These are phyloP conservation scores for Lichtheimia hyalospora DNA, from an alignment of 371 early-diverging fungal species.

Conservation along the genomic window DNA sequence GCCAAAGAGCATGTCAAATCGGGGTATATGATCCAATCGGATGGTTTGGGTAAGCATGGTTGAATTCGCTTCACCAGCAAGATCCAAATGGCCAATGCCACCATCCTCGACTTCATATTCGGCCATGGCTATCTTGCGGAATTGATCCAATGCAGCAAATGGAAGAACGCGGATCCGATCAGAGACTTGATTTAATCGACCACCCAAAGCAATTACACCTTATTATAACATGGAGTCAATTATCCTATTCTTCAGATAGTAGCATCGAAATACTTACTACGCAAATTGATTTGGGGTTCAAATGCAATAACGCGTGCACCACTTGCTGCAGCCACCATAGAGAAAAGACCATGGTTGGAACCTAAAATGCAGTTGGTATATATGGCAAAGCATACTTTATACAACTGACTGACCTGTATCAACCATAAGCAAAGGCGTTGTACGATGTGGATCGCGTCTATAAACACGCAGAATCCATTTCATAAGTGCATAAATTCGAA, in stretches of 20 bases:
- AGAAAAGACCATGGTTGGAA: constrained; percentile 48
- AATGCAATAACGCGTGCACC: constrained; percentile 47
- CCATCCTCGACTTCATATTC: constrained; percentile 36
- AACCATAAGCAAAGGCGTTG: constrained; percentile 39
- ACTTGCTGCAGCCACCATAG: constrained; percentile 44
- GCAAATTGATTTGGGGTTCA: constrained; percentile 46
- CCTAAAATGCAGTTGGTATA: constrained; percentile 15
- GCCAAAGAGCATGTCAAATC: constrained; percentile 26
- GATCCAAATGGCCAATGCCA: constrained; percentile 39
- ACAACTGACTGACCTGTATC: constrained; percentile 34
- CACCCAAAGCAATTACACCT: constrained; percentile 41
- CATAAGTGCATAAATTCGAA: constrained; percentile 44
- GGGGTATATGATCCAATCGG: constrained; percentile 36
- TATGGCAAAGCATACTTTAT: too few species aligned
- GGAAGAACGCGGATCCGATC: constrained; percentile 40
- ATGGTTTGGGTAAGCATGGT: constrained; percentile 39
- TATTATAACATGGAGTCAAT: too few species aligned
- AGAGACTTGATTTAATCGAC: constrained; percentile 38
- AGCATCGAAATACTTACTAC: constrained; percentile 38
- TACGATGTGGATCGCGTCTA: constrained; percentile 36
- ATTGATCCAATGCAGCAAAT: constrained; percentile 40
- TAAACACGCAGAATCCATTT: constrained; percentile 51
- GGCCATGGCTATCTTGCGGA: constrained; percentile 40
- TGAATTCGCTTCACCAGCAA: constrained; percentile 6
- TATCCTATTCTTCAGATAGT: too few species aligned